Evolutionary conservation across 2,329 filamentous ascomycete genomes (phyloP).

Genomic region (Nothophoma quercina): DNA sequence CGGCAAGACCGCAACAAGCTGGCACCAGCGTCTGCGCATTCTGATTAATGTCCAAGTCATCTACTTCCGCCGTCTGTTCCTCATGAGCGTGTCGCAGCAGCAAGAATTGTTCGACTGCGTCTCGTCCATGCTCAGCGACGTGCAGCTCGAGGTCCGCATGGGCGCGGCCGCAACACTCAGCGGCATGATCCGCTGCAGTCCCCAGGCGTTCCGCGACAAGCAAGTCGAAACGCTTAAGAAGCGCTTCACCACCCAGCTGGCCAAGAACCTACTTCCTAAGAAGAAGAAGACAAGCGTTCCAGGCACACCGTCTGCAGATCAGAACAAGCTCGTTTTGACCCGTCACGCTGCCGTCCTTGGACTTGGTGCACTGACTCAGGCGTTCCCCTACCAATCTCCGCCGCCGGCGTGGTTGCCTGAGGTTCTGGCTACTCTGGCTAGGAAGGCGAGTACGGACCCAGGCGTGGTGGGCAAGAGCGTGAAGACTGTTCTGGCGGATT

Average conservation of each 20-base stretch:
- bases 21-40: constrained; percentile 94
- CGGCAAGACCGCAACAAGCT: constrained; percentile 81
- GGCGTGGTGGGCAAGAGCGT: constrained; percentile 96
- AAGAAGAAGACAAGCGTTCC: constrained; percentile 54
- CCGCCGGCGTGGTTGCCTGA: constrained; percentile 95
- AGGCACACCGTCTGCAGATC: constrained; percentile 74
- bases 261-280: constrained; percentile 87
- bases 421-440: constrained; percentile 83
- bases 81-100: constrained; percentile 77
- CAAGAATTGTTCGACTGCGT: constrained; percentile 87
- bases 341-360: constrained; percentile 92
- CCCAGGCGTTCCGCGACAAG: constrained; percentile 76
- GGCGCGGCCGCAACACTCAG: constrained; percentile 92
- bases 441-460: constrained; percentile 84
- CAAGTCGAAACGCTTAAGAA: constrained; percentile 78
- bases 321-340: constrained; percentile 78
- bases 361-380: constrained; percentile 88
- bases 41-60: constrained; percentile 99
- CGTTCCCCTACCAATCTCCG: constrained; percentile 94
- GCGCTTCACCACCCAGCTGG: constrained; percentile 80
- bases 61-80: constrained; percentile 94
- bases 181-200: constrained; percentile 97
- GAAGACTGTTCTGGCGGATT: constrained; percentile 91
- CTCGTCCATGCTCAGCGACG: constrained; percentile 91
- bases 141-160: constrained; percentile 91